A percentile compares a stretch with the other conserved stretches of the same genome.
Conservation (phyloP, 345 rosid species). For the Heritiera littoralis region DNA sequence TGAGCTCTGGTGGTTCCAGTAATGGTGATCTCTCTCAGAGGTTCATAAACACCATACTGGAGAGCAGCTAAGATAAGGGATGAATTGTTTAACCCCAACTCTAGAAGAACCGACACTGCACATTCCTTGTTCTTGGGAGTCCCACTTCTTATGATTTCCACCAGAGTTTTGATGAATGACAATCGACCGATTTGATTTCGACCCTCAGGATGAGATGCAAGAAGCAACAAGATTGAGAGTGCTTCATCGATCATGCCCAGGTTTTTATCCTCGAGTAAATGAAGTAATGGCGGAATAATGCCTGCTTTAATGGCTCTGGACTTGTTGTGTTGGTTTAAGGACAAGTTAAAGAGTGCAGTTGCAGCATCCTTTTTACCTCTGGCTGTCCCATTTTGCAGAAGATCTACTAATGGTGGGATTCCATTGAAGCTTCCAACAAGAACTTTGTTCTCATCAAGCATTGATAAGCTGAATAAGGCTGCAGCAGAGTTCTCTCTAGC, state of each 20-base stretch:
- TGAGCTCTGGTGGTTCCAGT: conserved; percentile 58
- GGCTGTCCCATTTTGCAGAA: conserved; percentile 47
- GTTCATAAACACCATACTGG: conserved; percentile 61
- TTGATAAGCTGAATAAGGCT: conserved; percentile 57
- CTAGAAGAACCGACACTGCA: conserved; percentile 53
- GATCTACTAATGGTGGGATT: conserved; percentile 59
- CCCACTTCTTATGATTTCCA: conserved; percentile 51
- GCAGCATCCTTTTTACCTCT: conserved; percentile 76
- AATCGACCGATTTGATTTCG: conserved; percentile 38
- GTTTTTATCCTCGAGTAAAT: conserved; percentile 44
- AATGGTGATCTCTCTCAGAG: conserved; percentile 42
- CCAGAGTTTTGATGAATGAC: conserved; percentile 47
- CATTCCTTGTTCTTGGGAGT: conserved; percentile 72
- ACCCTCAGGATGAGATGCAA: conserved; percentile 48
- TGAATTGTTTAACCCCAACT: conserved; percentile 48
- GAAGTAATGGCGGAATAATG: conserved; percentile 47
- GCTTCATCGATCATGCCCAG: conserved; percentile 66
- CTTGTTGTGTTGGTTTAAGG: conserved; percentile 57
- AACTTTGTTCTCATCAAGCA: conserved; percentile 62
- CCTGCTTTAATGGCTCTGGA: conserved; percentile 58
- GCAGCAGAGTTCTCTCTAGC: conserved; percentile 67
- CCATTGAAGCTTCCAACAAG: conserved; percentile 47
- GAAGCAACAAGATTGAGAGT: conserved; percentile 57
- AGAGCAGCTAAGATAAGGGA: conserved; percentile 45
- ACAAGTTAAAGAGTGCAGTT: conserved; percentile 63